Evolutionary conservation across 768 basidiomycete species (phyloP), one percentile per base, ranked within the genome.

Genomic region (Pleurotus giganteus): DNA sequence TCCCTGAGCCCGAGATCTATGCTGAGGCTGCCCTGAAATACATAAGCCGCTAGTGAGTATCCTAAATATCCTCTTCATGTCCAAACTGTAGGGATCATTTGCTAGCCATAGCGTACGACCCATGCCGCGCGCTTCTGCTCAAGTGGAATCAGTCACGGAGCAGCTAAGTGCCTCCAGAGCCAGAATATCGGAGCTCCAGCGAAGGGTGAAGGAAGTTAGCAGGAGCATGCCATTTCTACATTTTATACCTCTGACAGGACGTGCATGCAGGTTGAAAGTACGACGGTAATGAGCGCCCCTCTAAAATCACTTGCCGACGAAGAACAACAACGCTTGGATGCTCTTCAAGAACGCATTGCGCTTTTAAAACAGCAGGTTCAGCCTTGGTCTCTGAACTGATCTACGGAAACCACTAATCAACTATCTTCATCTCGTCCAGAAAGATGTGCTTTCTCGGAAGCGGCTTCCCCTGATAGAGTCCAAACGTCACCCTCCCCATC

Each of bases 1-100:
- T 84, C 19, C 71, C 80, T 6, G 85, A 88, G 21, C 88, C 89
- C 4, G 89, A 91, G 65, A 76, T 88, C 12, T 91, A 89, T 66
- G 86, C 83, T 0, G 74, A 83, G 57, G 90, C 90, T 7, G 88
- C 90, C 0, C 64, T 88, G 57, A 89, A 85, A 68, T 90, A 85
- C 61, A 74, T 92, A 52, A 85, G 89, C 64, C 80, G 84, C 66
- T 92, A 89, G 89, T 89, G 63, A 65, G 89, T 74, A 21, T 44
- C 17, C 41, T 32, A 21, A 17, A 29, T 46, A 4, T 24, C 36
- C 3, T 32, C 17, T 7, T n/a, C 12, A 26, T n/a, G 28, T 43
- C 31, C 53, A 31, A 54, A 62, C 47, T 57, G 49, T 53, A 26
- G 43, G 17, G 26, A 9, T 53, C 31, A 53, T 44, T 17, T 37